A percentile compares a stretch with the other conserved stretches of the same genome.
These are phyloP conservation scores for Apophysomyces sp. DNA, from an alignment of 371 early-diverging fungal species.

Conservation along the genomic window DNA sequence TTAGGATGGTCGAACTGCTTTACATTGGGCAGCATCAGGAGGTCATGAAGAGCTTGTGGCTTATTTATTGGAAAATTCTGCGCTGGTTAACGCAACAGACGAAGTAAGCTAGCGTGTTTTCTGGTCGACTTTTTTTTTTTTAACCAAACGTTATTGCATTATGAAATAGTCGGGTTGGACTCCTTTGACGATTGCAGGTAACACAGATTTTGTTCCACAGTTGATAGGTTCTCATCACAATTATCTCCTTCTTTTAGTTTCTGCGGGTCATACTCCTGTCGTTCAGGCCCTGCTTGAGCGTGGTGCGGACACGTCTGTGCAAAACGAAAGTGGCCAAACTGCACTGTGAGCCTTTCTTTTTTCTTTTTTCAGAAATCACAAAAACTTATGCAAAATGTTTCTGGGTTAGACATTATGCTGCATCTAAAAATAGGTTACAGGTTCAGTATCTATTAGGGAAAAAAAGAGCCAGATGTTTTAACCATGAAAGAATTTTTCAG, in stretches of 20 bases:
- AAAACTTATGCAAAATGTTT: not conserved
- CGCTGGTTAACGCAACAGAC: slow-evolving; percentile 52
- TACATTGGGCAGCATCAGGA: slow-evolving; percentile 65
- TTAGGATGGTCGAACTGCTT: slow-evolving; percentile 36
- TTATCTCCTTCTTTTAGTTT: slow-evolving; percentile 26
- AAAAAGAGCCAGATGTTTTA: not conserved
- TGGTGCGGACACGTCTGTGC: slow-evolving; percentile 43
- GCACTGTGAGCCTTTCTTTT: slow-evolving; percentile 48
- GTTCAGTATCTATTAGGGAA: slow-evolving; percentile 1
- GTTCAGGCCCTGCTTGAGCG: slow-evolving; percentile 41
- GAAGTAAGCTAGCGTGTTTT: slow-evolving; percentile 39
- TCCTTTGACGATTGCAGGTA: slow-evolving; percentile 64
- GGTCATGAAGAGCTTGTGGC: slow-evolving; percentile 65
- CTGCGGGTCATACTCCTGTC: slow-evolving; percentile 52
- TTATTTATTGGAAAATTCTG: slow-evolving; percentile 63
- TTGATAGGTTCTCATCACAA: not conserved
- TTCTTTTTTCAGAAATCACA: too few species aligned
- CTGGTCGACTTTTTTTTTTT: not conserved
- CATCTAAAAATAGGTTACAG: slow-evolving; percentile 54
- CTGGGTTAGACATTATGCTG: slow-evolving; percentile 53
- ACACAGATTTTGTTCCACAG: not conserved
- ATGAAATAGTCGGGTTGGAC: slow-evolving; percentile 56
- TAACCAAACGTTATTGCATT: not conserved
- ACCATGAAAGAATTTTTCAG: slow-evolving; percentile 3
- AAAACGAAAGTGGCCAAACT: slow-evolving; percentile 56